These are phyloP conservation scores for Quercus suber DNA, from an alignment of 306 rosid genomes.

Conservation along the genomic window DNA sequence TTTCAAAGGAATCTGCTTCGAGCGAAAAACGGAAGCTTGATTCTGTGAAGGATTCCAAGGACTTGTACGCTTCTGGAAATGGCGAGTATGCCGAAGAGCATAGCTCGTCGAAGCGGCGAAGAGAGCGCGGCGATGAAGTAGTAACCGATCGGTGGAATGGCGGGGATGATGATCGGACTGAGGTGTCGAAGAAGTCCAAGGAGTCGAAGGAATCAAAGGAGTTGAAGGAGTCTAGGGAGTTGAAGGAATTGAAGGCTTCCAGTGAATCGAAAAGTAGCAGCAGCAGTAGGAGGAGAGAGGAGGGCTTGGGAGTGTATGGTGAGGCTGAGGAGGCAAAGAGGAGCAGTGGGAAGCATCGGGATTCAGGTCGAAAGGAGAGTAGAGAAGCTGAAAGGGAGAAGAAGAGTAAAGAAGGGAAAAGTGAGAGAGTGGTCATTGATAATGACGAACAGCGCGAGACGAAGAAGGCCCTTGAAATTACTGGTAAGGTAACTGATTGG, in stretches of 20 bases:
- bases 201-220: conserved; percentile 44
- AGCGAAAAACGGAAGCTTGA: conserved; percentile 82
- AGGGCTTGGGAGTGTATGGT: conserved; percentile 53
- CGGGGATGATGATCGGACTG: conserved; percentile 64
- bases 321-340: conserved; percentile 73
- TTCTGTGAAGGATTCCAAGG: conserved; percentile 58
- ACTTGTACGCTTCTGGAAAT: conserved; percentile 45
- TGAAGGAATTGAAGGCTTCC: conserved; percentile 43
- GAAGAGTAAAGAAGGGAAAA: conserved; percentile 67
- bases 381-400: conserved; percentile 64
- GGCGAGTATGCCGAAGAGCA: conserved; percentile 68
- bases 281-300: conserved; percentile 75
- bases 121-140: conserved; percentile 55
- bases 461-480: conserved; percentile 63
- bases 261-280: conserved; percentile 76
- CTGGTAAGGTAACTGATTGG: conserved; percentile 73
- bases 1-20: conserved; percentile 51
- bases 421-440: conserved; percentile 49
- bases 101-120: conserved; percentile 77
- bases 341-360: conserved; percentile 77
- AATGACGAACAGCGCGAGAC: conserved; percentile 56
- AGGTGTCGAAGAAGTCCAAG: conserved; percentile 60
- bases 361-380: conserved; percentile 71
- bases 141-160: conserved; percentile 94
- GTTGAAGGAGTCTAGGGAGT: conserved; percentile 61